Base-by-base conservation (phyloP, 768 basidiomycete species). In the Suillus lakei region DNA sequence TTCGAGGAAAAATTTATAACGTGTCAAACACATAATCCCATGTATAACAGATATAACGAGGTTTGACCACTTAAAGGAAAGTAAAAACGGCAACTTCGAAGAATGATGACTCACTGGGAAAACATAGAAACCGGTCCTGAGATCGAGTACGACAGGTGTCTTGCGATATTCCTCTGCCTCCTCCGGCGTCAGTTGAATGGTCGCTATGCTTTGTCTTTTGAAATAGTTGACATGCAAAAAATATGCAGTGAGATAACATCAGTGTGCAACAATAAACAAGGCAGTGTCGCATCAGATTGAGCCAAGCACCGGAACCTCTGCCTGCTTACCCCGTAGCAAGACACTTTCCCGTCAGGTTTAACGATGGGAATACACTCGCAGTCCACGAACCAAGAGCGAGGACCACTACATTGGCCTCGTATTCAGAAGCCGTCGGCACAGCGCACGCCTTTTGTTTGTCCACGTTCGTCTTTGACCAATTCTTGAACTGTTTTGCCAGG, bases 301-400 rank as follows among this genome's bases (percentile, higher is more conserved):
- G 23, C 21, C 13, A 12, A 32, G 43, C 54, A 16, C 15, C 6
- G n/a, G 38, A 46, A 51, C 16, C 8, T 7, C 26, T 18, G 69
- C 83, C 73, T 4, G 69, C 84, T 73, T 68, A 95, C 95, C 96
- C 96, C 23, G 93, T 96, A 2, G 96, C 93, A 9, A 89, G 77
- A 67, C 89, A 89, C 28, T 76, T 79, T 3, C 78, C 73, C 18
- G 82, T 78, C 44, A 91, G 71, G 15, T 79, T 76, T 10, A 89
- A 76, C 44, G 84, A 84, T 9, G 89, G 87, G 72, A 96, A 93
- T 1, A 89, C 75, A 2, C 90, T 89, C 10, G 92, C 87, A 1
- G 95, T 95, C 97, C 96, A 98, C 6, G 91, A 85, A 28, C 95
- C 95, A 16, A 88, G 80, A 9, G 93, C 88, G 39, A 96, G 74